These are phyloP conservation scores for Stephania japonica DNA, from an alignment of 164 flowering plant species.

Conservation along the genomic window DNA sequence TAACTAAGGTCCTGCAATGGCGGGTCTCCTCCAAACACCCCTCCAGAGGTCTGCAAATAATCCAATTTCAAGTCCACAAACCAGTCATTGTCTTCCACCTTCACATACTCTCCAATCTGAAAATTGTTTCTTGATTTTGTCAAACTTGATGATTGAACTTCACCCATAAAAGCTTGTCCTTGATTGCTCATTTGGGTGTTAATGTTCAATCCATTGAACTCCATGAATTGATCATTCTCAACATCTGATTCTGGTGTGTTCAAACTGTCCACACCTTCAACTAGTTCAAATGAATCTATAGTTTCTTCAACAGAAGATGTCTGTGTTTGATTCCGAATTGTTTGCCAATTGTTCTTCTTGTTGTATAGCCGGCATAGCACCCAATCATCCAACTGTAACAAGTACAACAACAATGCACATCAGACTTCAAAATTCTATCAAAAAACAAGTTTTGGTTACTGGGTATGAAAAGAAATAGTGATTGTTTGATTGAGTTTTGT, in stretches of 20 bases:
- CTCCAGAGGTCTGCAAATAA: conserved; percentile 15
- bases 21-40: conserved; percentile 9
- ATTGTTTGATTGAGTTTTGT: too few species aligned
- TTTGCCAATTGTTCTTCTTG: conserved; percentile 16
- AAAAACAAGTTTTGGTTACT: background rate
- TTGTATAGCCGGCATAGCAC: conserved; percentile 20
- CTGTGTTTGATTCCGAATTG: background rate
- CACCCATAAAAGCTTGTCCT: background rate
- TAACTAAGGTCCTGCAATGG: conserved; percentile 5
- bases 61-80: conserved; percentile 18
- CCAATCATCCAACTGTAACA: conserved; percentile 17
- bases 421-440: background rate
- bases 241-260: conserved; percentile 8
- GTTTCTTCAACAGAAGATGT: conserved; percentile 2
- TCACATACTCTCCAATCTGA: conserved; percentile 5
- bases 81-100: conserved; percentile 17
- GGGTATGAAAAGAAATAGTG: too few species aligned
- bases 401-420: background rate
- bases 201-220: background rate
- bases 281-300: background rate
- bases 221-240: conserved; percentile 13
- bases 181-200: background rate
- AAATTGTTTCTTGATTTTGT: background rate
- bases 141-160: too few species aligned
- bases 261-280: conserved; percentile 1